Evolutionary conservation across 306 rosid genomes (phyloP).

Genomic region (Fragaria nilgerrensis): DNA sequence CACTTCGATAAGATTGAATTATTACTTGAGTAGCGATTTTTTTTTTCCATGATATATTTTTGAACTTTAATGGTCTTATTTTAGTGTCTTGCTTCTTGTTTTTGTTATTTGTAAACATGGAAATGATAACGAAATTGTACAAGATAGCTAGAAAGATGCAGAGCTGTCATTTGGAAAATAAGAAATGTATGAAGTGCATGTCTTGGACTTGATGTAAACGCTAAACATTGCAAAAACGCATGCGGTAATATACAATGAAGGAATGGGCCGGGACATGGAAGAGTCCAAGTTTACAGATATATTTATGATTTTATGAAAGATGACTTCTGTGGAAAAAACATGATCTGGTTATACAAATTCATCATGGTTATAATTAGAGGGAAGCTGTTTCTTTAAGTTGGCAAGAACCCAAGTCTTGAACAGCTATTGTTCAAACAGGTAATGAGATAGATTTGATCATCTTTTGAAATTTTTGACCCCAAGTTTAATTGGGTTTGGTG

Average conservation of each 20-base stretch:
- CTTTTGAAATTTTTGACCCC: not conserved
- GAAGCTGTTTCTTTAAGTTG: constrained; percentile 1
- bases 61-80: not conserved
- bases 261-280: not conserved
- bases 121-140: not conserved
- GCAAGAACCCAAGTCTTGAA: not conserved
- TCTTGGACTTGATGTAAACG: not conserved
- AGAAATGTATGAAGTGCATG: not conserved
- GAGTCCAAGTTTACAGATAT: not conserved
- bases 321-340: not conserved
- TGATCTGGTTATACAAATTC: not conserved
- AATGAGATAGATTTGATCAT: not conserved
- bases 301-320: not conserved
- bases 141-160: not conserved
- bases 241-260: not conserved
- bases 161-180: not conserved
- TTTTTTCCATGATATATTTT: not conserved
- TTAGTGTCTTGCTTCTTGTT: not conserved
- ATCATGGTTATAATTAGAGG: not conserved
- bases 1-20: not conserved
- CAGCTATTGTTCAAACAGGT: not conserved
- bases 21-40: not conserved
- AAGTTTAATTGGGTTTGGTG: not conserved
- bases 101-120: not conserved
- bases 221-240: not conserved